Conservation (phyloP, 495 filamentous ascomycete species). For the Penicillium cataractarum region DNA sequence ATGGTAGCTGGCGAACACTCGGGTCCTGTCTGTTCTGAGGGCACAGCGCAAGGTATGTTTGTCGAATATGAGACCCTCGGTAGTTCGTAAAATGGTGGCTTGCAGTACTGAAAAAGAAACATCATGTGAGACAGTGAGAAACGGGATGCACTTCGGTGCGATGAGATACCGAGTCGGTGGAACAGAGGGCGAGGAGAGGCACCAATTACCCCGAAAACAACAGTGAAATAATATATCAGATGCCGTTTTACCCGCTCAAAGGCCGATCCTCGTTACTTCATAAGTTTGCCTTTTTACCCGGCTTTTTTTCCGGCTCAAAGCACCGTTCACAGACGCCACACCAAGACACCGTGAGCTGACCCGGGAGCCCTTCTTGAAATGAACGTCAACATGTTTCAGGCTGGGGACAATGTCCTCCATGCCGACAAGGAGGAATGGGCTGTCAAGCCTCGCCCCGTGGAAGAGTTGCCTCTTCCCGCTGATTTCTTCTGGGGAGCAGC, state of each 20-base stretch:
- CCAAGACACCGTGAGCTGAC: no score
- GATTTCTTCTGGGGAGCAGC: slow-evolving; percentile 74
- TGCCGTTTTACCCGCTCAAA: neutral
- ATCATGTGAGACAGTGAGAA: neutral
- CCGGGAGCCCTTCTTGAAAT: neutral
- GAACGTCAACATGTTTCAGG: neutral
- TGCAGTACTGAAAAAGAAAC: neutral
- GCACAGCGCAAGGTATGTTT: neutral
- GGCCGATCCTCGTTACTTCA: neutral
- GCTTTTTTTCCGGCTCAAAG: neutral
- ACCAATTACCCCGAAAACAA: neutral
- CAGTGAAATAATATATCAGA: neutral
- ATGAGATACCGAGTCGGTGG: neutral
- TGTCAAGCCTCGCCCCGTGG: neutral
- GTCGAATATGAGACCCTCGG: neutral
- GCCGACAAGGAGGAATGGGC: neutral
- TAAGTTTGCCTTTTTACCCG: neutral
- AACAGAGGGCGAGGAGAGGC: neutral
- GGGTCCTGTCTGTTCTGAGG: neutral
- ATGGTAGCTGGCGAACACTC: neutral
- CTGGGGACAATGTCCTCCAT: neutral
- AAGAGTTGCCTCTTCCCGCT: neutral
- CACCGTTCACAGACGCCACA: neutral
- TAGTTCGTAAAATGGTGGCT: neutral
- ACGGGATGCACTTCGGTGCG: neutral